These are phyloP conservation scores for Gossypium davidsonii DNA, from an alignment of 441 rosid species.

Conservation along the genomic window DNA sequence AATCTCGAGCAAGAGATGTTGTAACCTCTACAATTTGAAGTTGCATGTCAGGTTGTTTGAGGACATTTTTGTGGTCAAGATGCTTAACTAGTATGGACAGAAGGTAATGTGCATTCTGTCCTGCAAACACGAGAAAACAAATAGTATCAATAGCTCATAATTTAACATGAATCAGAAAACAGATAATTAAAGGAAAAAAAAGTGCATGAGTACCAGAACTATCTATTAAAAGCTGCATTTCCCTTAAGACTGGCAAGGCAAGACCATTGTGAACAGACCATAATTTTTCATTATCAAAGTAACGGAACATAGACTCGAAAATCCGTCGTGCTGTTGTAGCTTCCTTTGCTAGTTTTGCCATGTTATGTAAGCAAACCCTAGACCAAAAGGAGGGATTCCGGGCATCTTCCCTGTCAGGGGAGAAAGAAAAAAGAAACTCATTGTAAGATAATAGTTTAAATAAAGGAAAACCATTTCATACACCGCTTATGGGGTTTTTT, in stretches of 20 bases:
- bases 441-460: slow-evolving; percentile 4
- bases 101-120: slow-evolving; percentile 71
- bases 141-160: slow-evolving; percentile 2
- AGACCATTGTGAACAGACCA: slow-evolving; percentile 79
- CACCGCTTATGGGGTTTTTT: no score
- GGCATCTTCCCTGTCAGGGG: slow-evolving; percentile 57
- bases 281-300: slow-evolving; percentile 55
- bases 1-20: slow-evolving; percentile 54
- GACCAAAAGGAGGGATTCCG: slow-evolving; percentile 86
- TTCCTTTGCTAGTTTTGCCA: slow-evolving; percentile 90
- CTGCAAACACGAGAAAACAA: slow-evolving; percentile 31
- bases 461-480: no score
- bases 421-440: slow-evolving; percentile 16
- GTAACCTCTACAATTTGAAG: slow-evolving; percentile 72
- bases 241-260: slow-evolving; percentile 71
- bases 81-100: slow-evolving; percentile 80
- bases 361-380: slow-evolving; percentile 76
- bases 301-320: slow-evolving; percentile 77
- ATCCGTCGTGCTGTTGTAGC: slow-evolving; percentile 81
- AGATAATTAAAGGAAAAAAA: not conserved
- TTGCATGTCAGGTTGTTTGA: slow-evolving; percentile 71
- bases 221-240: slow-evolving; percentile 75
- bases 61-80: slow-evolving; percentile 85
- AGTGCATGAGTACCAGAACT: slow-evolving; percentile 40
- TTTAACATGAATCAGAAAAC: slow-evolving; percentile 4